phyloP scores from a whole-genome alignment of 768 basidiomycete species.

The Amanita phalloides region DNA sequence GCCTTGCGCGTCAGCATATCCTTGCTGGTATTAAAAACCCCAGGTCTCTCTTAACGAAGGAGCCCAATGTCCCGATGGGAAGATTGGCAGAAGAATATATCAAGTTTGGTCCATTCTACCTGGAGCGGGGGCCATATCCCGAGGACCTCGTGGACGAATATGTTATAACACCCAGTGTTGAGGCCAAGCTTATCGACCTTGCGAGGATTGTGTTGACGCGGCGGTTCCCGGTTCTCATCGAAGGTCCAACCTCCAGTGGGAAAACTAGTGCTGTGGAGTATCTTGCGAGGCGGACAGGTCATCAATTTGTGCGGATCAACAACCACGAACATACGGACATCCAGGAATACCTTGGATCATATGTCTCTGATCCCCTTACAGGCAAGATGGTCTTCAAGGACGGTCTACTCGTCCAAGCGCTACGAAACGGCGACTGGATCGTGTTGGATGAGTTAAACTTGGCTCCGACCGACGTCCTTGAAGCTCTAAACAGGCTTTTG shows the following conservation, averaged over 20 bases:
- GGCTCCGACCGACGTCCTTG: constrained; percentile 95
- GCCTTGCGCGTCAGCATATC: constrained; percentile 68
- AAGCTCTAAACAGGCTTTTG: constrained; percentile 90
- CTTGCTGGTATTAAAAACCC: constrained; percentile 73
- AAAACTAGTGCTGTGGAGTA: constrained; percentile 98
- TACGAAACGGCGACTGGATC: constrained; percentile 92
- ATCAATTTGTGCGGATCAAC: constrained; percentile 95
- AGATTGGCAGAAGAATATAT: constrained; percentile 46
- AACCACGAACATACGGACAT: constrained; percentile 99
- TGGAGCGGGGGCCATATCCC: constrained; percentile 65
- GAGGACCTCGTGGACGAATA: constrained; percentile 68
- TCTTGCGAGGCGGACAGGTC: constrained; percentile 85
- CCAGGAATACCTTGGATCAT: constrained; percentile 96
- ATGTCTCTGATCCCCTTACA: constrained; percentile 83
- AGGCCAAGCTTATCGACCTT: constrained; percentile 89
- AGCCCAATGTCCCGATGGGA: constrained; percentile 43
- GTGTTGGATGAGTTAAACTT: constrained; percentile 96
- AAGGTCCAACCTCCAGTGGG: constrained; percentile 95
- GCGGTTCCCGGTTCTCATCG: constrained; percentile 90
- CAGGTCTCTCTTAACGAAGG: constrained; percentile 60
- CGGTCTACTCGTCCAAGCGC: constrained; percentile 85
- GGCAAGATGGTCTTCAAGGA: constrained; percentile 96
- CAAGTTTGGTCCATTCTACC: constrained; percentile 87
- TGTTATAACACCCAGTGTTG: constrained; percentile 92
- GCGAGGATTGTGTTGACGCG: constrained; percentile 83